phyloP scores from a whole-genome alignment of 331 rosid genomes.

The Quercus lobata region DNA sequence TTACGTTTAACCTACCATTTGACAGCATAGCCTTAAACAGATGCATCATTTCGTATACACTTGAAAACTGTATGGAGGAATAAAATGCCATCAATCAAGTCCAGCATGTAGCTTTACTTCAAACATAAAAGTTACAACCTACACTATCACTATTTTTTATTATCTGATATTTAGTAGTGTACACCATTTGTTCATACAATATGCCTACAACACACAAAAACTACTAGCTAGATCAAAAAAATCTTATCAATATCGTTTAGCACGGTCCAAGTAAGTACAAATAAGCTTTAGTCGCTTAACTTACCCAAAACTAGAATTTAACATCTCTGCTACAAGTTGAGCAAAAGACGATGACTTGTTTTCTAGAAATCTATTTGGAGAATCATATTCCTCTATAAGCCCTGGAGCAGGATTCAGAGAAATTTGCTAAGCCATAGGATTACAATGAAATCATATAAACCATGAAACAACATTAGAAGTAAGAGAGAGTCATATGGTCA shows the following conservation, averaged over 20 bases:
- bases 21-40: too few relatives aligned
- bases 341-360: slow-evolving; percentile 44
- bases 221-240: background rate
- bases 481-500: too few relatives aligned
- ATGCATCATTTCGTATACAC: too few relatives aligned
- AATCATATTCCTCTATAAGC: slow-evolving; percentile 42
- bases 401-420: slow-evolving; percentile 18
- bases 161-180: background rate
- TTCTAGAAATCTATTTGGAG: slow-evolving; percentile 38
- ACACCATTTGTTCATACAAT: background rate
- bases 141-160: background rate
- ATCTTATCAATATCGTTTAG: background rate
- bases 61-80: background rate
- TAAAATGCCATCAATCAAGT: background rate
- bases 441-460: background rate
- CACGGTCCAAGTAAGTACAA: background rate
- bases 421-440: background rate
- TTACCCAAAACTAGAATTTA: background rate
- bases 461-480: too few relatives aligned
- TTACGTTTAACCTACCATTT: too few relatives aligned
- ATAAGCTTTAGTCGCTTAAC: too few relatives aligned
- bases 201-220: background rate
- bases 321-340: slow-evolving; percentile 50
- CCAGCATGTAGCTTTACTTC: background rate
- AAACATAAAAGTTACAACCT: background rate